Evolutionary conservation across 768 basidiomycete species (phyloP).

Genomic region (Lentinula aciculospora): DNA sequence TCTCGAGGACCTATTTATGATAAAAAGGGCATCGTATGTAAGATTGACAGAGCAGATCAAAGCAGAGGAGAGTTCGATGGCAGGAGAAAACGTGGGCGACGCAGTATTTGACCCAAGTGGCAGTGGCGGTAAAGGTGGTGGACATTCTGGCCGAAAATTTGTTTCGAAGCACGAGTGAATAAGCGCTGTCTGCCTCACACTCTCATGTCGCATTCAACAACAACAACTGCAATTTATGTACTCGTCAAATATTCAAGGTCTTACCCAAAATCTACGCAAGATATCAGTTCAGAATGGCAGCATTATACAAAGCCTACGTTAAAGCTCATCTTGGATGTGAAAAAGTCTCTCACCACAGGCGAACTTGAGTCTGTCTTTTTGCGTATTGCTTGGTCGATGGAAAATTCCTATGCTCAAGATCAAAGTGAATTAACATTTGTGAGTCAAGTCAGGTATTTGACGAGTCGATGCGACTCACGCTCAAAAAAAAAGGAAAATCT

Average conservation of each 20-base stretch:
- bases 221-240: constrained; percentile 49
- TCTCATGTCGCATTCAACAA: constrained; percentile 42
- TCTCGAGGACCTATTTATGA: no score
- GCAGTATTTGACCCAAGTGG: no score
- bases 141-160: no score
- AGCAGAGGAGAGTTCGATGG: no score
- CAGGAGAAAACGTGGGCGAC: no score
- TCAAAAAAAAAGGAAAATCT: constrained; percentile 84
- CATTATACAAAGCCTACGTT: constrained; percentile 72
- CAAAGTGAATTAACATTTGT: constrained; percentile 64
- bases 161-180: no score
- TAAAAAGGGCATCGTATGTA: no score
- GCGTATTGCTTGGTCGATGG: constrained; percentile 60
- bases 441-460: constrained; percentile 20
- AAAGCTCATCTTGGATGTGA: constrained; percentile 55
- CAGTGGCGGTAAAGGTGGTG: no score
- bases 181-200: neutral
- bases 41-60: no score
- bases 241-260: constrained; percentile 67
- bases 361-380: constrained; percentile 60
- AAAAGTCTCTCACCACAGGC: constrained; percentile 35
- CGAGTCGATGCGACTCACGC: neutral
- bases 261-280: constrained; percentile 31
- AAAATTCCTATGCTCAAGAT: constrained; percentile 30
- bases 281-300: constrained; percentile 56